Evolutionary conservation across 2,329 filamentous ascomycete genomes (phyloP), one percentile per base, ranked within the genome.

Genomic region (Gliomastix tumulicola): DNA sequence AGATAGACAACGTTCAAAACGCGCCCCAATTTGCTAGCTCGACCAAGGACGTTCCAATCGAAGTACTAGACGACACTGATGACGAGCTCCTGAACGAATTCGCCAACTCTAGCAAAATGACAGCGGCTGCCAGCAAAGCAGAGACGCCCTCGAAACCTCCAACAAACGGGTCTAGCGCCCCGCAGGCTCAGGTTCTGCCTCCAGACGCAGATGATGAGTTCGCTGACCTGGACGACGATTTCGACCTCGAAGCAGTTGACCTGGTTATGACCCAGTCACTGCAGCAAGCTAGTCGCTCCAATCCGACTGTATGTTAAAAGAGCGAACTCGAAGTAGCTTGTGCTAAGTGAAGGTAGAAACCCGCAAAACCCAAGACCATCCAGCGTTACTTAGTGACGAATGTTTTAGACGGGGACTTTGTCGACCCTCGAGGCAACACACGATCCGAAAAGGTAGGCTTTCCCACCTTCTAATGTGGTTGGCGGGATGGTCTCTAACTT

Each of bases 331-430:
- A 37, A 44, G 43, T 46, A 44, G 44, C 50, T 54, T 49, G 64
- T 70, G 65, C 84, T 88, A 81, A 89, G 68, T 54, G 55, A 63
- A 59, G 66, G 68, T 75, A 84, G 83, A 77, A 73, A 62, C 74
- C 68, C 56, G 65, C 71, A 55, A 84, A 81, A 57, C 66, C 72
- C 48, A 82, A 79, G 65, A 77, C 82, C 33, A 94, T 94, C 52
- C 88, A 94, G 61, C 82, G 90, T 47, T 95, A 94, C 63, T 68
- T 89, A 44, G 75, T 96, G 49, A 83, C 81, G 46, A 79, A 82
- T 53, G 76, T 89, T 46, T 65, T 84, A 41, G 76, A 85, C 42
- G 76, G 75, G 48, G 71, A 79, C 32, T 94, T 86, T 57, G 64
- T 66, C 40, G 77, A 82, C 56, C 67, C 74, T 17, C 72, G 69